Evolutionary conservation across 2,329 filamentous ascomycete species (phyloP).

Genomic region (Cercospora zeina): DNA sequence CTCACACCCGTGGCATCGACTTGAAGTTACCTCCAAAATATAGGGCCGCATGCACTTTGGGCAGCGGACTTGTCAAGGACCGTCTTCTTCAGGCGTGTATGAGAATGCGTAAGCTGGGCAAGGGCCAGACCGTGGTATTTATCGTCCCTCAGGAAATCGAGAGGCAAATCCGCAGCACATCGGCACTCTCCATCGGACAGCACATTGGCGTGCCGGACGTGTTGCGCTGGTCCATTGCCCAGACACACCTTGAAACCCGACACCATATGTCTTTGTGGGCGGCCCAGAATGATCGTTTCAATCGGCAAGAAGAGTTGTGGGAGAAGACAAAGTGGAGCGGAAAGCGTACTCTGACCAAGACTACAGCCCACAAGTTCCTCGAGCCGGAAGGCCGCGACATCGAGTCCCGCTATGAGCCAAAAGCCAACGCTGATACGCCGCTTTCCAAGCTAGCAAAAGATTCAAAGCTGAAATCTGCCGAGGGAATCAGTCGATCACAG

Average conservation of each 20-base stretch:
- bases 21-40: constrained; percentile 60
- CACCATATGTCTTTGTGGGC: constrained; percentile 61
- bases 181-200: constrained; percentile 11
- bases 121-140: constrained; percentile 66
- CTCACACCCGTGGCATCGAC: constrained; percentile 70
- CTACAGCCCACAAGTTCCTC: constrained; percentile 51
- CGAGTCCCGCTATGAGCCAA: constrained; percentile 46
- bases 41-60: constrained; percentile 67
- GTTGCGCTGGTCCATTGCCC: constrained; percentile 59
- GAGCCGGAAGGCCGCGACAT: constrained; percentile 68
- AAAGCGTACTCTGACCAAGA: constrained; percentile 47
- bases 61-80: constrained; percentile 66
- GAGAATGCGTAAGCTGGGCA: constrained; percentile 67
- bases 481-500: constrained; percentile 34
- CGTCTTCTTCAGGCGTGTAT: constrained; percentile 69
- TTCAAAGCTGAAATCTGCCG: constrained; percentile 25
- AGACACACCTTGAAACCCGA: constrained; percentile 56
- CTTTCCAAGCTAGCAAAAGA: constrained; percentile 54
- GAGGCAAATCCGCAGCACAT: constrained; percentile 49
- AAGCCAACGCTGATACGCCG: constrained; percentile 1
- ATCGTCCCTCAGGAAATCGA: constrained; percentile 61
- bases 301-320: constrained; percentile 32
- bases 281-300: constrained; percentile 57
- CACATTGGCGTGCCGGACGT: constrained; percentile 57
- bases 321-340: constrained; percentile 52